Base-by-base conservation (phyloP, 257 asterid species). In the Scutellaria minor region DNA sequence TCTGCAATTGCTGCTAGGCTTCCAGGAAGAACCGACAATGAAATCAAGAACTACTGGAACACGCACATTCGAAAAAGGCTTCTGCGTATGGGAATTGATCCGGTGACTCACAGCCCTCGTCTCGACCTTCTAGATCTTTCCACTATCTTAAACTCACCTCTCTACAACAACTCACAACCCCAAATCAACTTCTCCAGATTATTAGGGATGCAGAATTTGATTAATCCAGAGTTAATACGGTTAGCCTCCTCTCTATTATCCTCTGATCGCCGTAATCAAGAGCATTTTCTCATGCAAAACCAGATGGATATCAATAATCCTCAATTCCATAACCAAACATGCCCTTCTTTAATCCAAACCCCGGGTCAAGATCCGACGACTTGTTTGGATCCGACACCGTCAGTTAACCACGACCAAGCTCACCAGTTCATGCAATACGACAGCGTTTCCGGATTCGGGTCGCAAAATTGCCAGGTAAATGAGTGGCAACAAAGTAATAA, bases 21-120 rank as follows among this genome's bases (percentile, higher is more conserved):
- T 27, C 96, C 97, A 0, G 97, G 97, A 11, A 82, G 96, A 64
- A 89, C 98, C 0, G 98, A 92, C 63, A 92, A 92, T 2, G 98
- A 92, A 42, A 89, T 92, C 54, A 92, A 92, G 73, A 92, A 92
- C 68, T 92, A 81, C 10, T 92, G 98, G 98, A 92, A 92, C 80
- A 88, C 96, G 0, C 93, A 86, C 78, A 84, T 89, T 7, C 65
- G 96, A 5, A 92, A 92, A 74, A 85, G 89, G 75, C 94, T 92
- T 35, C 82, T 92, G 2, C 78, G 91, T 14, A 89, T 88, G 97
- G 97, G 97, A 44, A 88, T 88, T 37, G 97, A 92, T 44, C 97
- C 97, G 0, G 88, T 89, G 9, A 92, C 97, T 0, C 97, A 92
- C 72, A 84, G 75, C 63, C 97, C 97, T 7, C 88, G 92, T 0